These are phyloP conservation scores for Daldinia bambusicola DNA, from an alignment of 495 filamentous ascomycete species.

Conservation along the genomic window DNA sequence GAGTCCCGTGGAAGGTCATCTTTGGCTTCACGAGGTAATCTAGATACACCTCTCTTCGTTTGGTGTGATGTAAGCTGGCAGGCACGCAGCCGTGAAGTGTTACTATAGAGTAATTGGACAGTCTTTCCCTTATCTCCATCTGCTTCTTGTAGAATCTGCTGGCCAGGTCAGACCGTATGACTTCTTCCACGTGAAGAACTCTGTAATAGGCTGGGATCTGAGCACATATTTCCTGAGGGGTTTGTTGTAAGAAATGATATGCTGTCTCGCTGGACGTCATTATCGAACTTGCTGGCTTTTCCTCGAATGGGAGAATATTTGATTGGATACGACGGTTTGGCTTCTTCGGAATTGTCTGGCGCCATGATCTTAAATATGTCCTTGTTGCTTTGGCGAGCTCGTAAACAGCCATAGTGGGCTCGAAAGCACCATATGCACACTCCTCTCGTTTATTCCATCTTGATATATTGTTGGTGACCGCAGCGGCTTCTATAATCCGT, in stretches of 20 bases:
- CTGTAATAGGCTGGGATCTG: slow-evolving; percentile 46
- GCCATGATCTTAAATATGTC: slow-evolving; percentile 27
- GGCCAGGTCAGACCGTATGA: slow-evolving; percentile 50
- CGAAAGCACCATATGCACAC: slow-evolving; percentile 30
- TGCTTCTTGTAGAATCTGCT: slow-evolving; percentile 46
- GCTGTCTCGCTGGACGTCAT: slow-evolving; percentile 36
- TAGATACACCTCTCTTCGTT: slow-evolving; percentile 46
- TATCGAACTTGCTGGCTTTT: slow-evolving; percentile 24
- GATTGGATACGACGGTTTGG: background rate
- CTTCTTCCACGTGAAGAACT: slow-evolving; percentile 56
- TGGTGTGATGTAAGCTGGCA: slow-evolving; percentile 36
- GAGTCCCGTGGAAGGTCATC: slow-evolving; percentile 56
- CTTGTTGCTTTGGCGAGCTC: slow-evolving; percentile 32
- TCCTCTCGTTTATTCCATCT: slow-evolving; percentile 35
- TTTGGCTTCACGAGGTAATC: slow-evolving; percentile 47
- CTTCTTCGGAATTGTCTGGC: slow-evolving; percentile 4
- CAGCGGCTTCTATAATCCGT: slow-evolving; percentile 9
- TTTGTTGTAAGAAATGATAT: slow-evolving; percentile 45
- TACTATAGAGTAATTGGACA: slow-evolving; percentile 23
- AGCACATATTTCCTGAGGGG: slow-evolving; percentile 50
- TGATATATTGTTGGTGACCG: slow-evolving; percentile 34
- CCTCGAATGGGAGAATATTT: slow-evolving; percentile 15
- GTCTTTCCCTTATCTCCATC: slow-evolving; percentile 41
- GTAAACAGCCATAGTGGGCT: slow-evolving; percentile 33
- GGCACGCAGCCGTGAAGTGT: slow-evolving; percentile 19